Base-by-base conservation (phyloP, 148 eudicot genomes). In the Arctostaphylos glauca region DNA sequence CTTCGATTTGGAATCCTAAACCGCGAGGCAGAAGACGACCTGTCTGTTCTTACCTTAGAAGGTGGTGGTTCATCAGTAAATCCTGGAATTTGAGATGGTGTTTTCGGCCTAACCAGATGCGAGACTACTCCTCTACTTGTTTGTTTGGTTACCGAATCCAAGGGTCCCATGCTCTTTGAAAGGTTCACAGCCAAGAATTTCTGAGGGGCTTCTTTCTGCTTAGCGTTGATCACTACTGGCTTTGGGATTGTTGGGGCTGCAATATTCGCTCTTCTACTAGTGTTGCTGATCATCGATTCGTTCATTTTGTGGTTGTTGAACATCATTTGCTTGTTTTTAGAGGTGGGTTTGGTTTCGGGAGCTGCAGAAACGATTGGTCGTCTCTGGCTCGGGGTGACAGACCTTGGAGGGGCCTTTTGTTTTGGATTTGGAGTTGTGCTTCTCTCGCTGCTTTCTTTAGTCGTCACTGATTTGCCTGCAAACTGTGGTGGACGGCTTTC, bases 41-140 rank as follows among this genome's bases (percentile, higher is more conserved):
- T 84, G 19, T 81, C 72, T 0, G 88, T 84, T 50, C 74, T 79
- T 2, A 82, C 73, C 74, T 86, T 86, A 18, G 38, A 19, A 31
- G 87, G 79, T 14, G 91, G 87, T 9, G 88, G 77, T 79, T 87
- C 84, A 70, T 87, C 71, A 4, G 87, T 80, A 77, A 86, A 41
- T 56, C 84, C 88, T 2, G 81, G 52, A 15, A 80, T 43, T 60
- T 83, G 81, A 78, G 83, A 58, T 18, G 78, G 67, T 25, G 70
- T 59, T 23, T 44, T 79, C 5, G 86, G 58, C 74, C 89, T 81
- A 19, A 68, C 83, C 21, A 50, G 59, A 31, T 88, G 86, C 4
- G 85, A 87, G 38, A 31, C 38, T 80, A 85, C 83, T 15, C 89
- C 91, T 84, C 88, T 78, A n/a, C 84, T 83, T 48, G 31, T 85